A percentile compares a stretch with the other conserved stretches of the same genome.
These are phyloP conservation scores for Ricinus communis DNA, from an alignment of 345 rosid genomes.

Conservation along the genomic window DNA sequence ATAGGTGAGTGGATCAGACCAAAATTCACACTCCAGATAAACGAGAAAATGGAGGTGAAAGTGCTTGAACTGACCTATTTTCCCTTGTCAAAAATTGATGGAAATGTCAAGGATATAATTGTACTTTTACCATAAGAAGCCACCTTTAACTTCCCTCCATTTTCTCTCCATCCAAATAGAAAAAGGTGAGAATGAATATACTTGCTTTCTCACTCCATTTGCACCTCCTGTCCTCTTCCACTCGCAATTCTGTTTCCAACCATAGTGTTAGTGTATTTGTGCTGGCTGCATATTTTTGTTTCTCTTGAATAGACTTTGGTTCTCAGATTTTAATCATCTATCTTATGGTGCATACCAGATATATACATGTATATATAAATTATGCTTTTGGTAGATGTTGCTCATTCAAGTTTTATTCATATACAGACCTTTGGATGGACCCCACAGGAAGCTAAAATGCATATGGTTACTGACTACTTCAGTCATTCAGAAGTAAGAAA, in stretches of 20 bases:
- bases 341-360: neutral
- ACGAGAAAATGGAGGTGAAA: neutral
- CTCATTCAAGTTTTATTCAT: conserved; percentile 27
- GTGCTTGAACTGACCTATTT: neutral
- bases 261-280: neutral
- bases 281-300: neutral
- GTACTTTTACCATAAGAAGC: neutral
- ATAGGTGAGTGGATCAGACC: neutral
- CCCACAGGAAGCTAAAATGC: conserved; percentile 87
- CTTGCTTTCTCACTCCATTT: neutral
- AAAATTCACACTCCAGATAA: neutral
- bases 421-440: conserved; percentile 89
- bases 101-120: neutral
- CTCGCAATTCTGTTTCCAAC: neutral
- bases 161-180: neutral
- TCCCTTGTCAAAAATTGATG: neutral
- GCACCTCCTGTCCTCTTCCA: neutral
- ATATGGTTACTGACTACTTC: conserved; percentile 90
- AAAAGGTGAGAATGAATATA: neutral
- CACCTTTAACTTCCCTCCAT: neutral
- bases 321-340: neutral
- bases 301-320: neutral
- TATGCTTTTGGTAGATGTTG: conserved; percentile 3
- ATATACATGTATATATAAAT: neutral
- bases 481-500: conserved; percentile 74